Percentiles rank a stretch among this genome's conserved stretches.
Conservation (phyloP, 2,329 filamentous ascomycete genomes). For the Pseudogymnoascus sp. region DNA sequence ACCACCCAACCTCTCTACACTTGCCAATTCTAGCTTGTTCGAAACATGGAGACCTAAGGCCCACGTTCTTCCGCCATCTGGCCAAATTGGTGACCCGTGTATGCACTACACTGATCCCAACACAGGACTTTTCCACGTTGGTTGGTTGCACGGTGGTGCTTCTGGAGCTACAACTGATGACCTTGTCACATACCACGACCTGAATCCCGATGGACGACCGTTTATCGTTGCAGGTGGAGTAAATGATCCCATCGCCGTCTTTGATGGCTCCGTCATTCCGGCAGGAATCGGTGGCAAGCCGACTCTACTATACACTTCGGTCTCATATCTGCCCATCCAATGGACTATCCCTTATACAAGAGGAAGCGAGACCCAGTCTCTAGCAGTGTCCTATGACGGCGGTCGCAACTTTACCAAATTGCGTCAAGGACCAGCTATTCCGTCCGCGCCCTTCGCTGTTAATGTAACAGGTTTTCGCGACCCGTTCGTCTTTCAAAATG, state of each 20-base stretch:
- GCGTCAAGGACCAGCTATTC: slow-evolving; percentile 31
- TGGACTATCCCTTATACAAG: slow-evolving; percentile 38
- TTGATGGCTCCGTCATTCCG: slow-evolving; percentile 37
- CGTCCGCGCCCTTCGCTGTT: slow-evolving; percentile 31
- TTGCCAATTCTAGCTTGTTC: slow-evolving; percentile 30
- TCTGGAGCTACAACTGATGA: slow-evolving; percentile 35
- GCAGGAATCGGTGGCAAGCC: slow-evolving; percentile 34
- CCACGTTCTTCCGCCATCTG: slow-evolving; percentile 33
- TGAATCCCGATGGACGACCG: slow-evolving; percentile 17
- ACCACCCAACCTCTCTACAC: slow-evolving; percentile 33
- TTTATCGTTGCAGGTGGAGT: slow-evolving; percentile 24
- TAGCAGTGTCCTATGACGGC: slow-evolving; percentile 33
- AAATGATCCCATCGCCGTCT: slow-evolving; percentile 38
- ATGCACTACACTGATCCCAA: slow-evolving; percentile 37
- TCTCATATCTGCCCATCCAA: slow-evolving; percentile 36
- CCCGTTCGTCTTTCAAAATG: slow-evolving; percentile 34
- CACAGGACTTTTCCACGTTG: slow-evolving; percentile 37
- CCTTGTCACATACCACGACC: slow-evolving; percentile 34
- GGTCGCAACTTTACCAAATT: slow-evolving; percentile 32
- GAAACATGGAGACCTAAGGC: slow-evolving; percentile 28
- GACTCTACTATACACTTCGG: slow-evolving; percentile 37
- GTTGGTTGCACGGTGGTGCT: slow-evolving; percentile 32
- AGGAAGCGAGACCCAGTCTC: slow-evolving; percentile 37
- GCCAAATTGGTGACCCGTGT: slow-evolving; percentile 36
- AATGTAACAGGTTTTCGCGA: slow-evolving; percentile 37